Evolutionary conservation across 208 protist species (phyloP).

Genomic region (Acanthamoeba quina): DNA sequence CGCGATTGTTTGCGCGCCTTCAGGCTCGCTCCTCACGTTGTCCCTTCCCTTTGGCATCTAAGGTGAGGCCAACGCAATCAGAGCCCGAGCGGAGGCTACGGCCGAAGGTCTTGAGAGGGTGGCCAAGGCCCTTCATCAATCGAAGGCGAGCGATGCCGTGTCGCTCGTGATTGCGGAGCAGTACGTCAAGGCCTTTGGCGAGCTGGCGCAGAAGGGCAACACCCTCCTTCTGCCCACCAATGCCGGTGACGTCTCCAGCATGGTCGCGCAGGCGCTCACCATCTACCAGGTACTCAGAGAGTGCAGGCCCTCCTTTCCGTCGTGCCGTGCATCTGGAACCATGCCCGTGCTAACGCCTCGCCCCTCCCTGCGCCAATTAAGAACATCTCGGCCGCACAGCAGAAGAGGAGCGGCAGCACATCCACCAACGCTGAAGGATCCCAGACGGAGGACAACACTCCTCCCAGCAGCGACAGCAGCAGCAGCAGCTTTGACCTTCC

Average conservation of each 20-base stretch:
- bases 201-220: conserved; percentile 90
- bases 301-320: too few species aligned
- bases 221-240: conserved; percentile 96
- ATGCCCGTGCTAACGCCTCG: neutral
- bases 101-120: conserved; percentile 65
- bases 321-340: neutral
- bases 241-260: conserved; percentile 91
- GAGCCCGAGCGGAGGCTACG: conserved; percentile 73
- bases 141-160: conserved; percentile 75
- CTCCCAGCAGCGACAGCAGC: too few species aligned
- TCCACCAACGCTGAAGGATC: neutral
- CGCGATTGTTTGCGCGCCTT: neutral
- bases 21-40: neutral
- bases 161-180: conserved; percentile 79
- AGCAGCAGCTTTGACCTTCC: too few species aligned
- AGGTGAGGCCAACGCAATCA: conserved; percentile 82
- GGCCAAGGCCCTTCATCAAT: neutral
- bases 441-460: too few species aligned
- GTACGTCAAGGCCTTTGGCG: conserved; percentile 82
- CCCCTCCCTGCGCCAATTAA: neutral
- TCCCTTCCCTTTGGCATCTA: neutral
- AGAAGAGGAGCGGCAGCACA: neutral
- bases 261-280: conserved; percentile 95
- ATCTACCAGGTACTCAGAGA: conserved; percentile 78
- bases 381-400: conserved; percentile 8